Evolutionary conservation across 2,329 filamentous ascomycete species (phyloP).

Genomic region (Blumeria hordei): DNA sequence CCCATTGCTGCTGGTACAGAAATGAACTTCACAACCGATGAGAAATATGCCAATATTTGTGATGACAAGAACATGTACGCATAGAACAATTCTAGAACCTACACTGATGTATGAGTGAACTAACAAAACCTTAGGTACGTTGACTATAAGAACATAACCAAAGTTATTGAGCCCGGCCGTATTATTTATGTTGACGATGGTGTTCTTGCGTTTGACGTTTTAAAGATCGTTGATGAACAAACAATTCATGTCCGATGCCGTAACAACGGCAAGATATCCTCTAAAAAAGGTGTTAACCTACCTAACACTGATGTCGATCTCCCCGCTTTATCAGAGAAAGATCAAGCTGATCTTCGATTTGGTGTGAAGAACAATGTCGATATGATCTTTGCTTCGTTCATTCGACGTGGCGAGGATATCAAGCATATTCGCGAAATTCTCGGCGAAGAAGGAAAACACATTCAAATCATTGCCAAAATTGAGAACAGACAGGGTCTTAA

Average conservation of each 20-base stretch:
- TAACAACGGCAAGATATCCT: conserved; percentile 98
- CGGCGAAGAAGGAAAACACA: conserved; percentile 76
- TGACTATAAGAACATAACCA: conserved; percentile 99
- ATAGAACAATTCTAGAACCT: neutral
- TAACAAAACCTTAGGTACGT: conserved; percentile 40
- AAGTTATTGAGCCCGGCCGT: conserved; percentile 77
- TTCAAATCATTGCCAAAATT: conserved; percentile 99
- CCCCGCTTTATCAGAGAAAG: conserved; percentile 91
- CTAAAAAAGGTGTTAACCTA: conserved; percentile 97
- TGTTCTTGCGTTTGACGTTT: conserved; percentile 85
- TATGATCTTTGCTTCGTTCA: conserved; percentile 98
- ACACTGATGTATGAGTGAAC: neutral
- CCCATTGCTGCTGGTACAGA: conserved; percentile 64
- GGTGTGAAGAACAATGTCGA: conserved; percentile 97
- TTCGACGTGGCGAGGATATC: conserved; percentile 85
- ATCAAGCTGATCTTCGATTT: conserved; percentile 79
- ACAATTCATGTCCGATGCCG: conserved; percentile 67
- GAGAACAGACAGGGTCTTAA: conserved; percentile 99
- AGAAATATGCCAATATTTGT: conserved; percentile 62
- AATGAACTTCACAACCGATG: conserved; percentile 93
- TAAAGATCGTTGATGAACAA: conserved; percentile 70
- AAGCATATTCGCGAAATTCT: conserved; percentile 75
- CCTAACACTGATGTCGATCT: conserved; percentile 98
- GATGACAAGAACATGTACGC: conserved; percentile 83
- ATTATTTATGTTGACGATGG: conserved; percentile 97